These are phyloP conservation scores for Anastatica hierochuntica DNA, from an alignment of 345 rosid genomes.

Conservation along the genomic window DNA sequence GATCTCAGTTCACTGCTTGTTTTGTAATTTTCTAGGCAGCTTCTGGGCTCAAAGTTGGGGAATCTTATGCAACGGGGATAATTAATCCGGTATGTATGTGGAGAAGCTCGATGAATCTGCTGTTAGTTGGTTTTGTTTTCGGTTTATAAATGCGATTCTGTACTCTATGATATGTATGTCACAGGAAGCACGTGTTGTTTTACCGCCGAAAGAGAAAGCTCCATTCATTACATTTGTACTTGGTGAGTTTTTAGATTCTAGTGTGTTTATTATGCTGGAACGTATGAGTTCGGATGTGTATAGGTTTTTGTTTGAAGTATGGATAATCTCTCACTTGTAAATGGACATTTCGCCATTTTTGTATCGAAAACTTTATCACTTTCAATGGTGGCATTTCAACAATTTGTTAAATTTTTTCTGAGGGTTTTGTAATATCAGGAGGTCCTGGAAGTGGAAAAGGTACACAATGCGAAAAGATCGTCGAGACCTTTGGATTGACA, in stretches of 20 bases:
- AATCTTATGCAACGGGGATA: constrained; percentile 34
- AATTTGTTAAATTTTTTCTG: not conserved
- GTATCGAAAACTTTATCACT: not conserved
- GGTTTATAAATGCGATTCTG: not conserved
- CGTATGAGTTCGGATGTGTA: not conserved
- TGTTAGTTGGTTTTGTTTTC: not conserved
- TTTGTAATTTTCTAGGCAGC: constrained; percentile 31
- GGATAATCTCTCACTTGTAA: not conserved
- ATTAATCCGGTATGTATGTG: constrained; percentile 33
- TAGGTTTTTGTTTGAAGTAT: not conserved
- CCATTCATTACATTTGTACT: constrained; percentile 76
- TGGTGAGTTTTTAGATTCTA: constrained; percentile 33
- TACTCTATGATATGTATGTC: not conserved
- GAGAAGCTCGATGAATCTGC: not conserved
- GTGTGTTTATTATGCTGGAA: not conserved
- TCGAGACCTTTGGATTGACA: constrained; percentile 48
- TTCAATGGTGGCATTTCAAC: not conserved
- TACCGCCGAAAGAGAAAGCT: constrained; percentile 30
- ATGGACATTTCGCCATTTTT: not conserved
- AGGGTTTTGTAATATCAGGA: constrained; percentile 23
- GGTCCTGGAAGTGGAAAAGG: constrained; percentile 94
- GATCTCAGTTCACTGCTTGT: not conserved
- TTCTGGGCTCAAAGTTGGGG: constrained; percentile 25
- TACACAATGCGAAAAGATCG: constrained; percentile 65
- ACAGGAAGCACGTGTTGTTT: constrained; percentile 30